Conservation (phyloP, 2,329 filamentous ascomycete genomes). For the Pseudogymnoascus sp. region DNA sequence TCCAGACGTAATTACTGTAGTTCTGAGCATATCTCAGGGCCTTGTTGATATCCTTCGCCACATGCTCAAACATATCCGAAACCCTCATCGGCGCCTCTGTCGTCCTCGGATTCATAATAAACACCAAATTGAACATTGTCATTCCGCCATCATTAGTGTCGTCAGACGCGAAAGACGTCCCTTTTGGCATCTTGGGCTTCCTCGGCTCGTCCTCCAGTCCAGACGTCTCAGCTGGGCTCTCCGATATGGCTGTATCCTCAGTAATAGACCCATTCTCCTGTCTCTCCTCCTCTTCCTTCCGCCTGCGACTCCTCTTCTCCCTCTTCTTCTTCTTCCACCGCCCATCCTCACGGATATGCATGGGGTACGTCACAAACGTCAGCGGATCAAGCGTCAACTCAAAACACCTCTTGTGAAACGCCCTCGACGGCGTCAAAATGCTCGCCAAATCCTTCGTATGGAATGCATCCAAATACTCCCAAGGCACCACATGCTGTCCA, state of each 20-base stretch:
- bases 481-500: conserved; percentile 53
- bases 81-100: conserved; percentile 64
- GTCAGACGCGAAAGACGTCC: conserved; percentile 17
- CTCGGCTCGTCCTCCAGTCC: conserved; percentile 8
- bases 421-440: conserved; percentile 65
- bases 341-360: conserved; percentile 73
- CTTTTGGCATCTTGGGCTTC: conserved; percentile 26
- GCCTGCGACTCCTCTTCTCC: conserved; percentile 28
- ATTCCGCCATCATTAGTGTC: conserved; percentile 40
- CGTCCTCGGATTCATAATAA: conserved; percentile 74
- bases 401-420: conserved; percentile 75
- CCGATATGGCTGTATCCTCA: conserved; percentile 13
- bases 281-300: conserved; percentile 26
- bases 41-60: conserved; percentile 88
- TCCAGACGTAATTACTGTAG: conserved; percentile 82
- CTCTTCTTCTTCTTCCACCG: conserved; percentile 62
- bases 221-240: conserved; percentile 14
- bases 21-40: conserved; percentile 89
- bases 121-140: conserved; percentile 98
- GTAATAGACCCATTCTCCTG: conserved; percentile 14
- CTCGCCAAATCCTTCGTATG: conserved; percentile 72
- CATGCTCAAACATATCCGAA: conserved; percentile 77
- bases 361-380: conserved; percentile 73
- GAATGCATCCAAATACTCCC: conserved; percentile 68
- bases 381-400: conserved; percentile 75